These are phyloP conservation scores for Primulina eburnea DNA, from an alignment of 257 asterid genomes.

Conservation along the genomic window DNA sequence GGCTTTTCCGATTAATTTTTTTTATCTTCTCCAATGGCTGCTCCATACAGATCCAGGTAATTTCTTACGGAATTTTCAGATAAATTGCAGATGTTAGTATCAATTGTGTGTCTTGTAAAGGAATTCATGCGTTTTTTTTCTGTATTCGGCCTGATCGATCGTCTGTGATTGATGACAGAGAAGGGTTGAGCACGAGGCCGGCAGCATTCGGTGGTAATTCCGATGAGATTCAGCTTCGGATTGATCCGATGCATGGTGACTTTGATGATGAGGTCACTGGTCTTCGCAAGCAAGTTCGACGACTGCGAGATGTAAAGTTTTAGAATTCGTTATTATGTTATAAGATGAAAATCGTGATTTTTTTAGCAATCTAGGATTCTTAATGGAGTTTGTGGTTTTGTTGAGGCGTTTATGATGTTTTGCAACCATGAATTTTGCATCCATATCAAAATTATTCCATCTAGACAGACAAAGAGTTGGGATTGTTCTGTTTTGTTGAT, in stretches of 20 bases:
- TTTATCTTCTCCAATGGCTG: conserved; percentile 40
- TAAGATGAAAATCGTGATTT: not conserved
- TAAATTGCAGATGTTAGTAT: too few species aligned
- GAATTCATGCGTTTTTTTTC: not conserved
- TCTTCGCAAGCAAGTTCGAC: conserved; percentile 85
- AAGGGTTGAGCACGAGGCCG: conserved; percentile 40
- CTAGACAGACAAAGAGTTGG: not conserved
- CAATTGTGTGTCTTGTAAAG: too few species aligned
- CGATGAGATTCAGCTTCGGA: conserved; percentile 66
- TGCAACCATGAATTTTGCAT: not conserved
- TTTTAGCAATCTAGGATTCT: not conserved
- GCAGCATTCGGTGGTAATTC: conserved; percentile 36
- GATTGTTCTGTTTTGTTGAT: not conserved
- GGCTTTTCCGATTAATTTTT: conserved; percentile 5
- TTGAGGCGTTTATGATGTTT: not conserved
- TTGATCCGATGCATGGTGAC: conserved; percentile 79
- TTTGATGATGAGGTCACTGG: conserved; percentile 75
- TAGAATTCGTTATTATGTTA: not conserved
- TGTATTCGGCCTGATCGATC: conserved; percentile 9
- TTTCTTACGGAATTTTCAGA: not conserved
- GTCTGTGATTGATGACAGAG: conserved; percentile 30
- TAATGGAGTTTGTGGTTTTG: not conserved
- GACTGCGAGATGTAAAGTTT: conserved; percentile 56
- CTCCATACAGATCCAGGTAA: conserved; percentile 65
- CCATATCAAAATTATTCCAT: not conserved